Base-by-base conservation (phyloP, 768 basidiomycete species). In the Podaxis sp. region DNA sequence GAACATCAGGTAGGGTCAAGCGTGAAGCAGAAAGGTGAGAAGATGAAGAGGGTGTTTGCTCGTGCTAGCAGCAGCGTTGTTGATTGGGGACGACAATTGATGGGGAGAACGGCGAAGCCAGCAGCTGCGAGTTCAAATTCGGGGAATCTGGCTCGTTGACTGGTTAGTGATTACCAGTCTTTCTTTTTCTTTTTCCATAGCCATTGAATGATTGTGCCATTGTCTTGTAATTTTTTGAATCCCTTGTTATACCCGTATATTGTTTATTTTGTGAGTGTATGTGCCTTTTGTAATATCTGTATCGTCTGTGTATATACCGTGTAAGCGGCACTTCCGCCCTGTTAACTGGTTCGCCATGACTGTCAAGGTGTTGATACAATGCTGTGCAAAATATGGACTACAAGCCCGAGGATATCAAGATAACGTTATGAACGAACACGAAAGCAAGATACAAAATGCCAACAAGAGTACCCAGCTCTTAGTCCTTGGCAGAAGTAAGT, bases 21-120 rank as follows among this genome's bases (percentile, higher is more conserved):
- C 28, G 51, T 58, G 57, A 62, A 66, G 44, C 62, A 61, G 13
- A 69, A 61, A 52, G 62, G 64, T 51, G 70, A 69, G 50, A 66
- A 67, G 33, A 62, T 74, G 46, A 70, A 65, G 51, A 65, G 50
- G 48, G 64, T 74, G 13, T 59, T 74, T 53, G 57, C 68, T 17
- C 69, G 66, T 52, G 72, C 72, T 28, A 67, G 70, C 49, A 69
- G 28, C 38, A 66, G 68, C 17, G 63, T 73, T 59, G 58, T 71
- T 56, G 66, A 68, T 17, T 73, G 71, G 69, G 64, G 72, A n/a
- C 70, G 67, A 61, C 64, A 65, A 26, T 67, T 65, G 62, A 59
- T 60, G 28, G 61, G 55, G 28, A 62, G 64, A 56, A 60, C 46
- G 30, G n/a, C 17, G 22, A 62, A 30, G 15, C 24, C 46, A 20